Percentiles rank a stretch among this genome's conserved stretches.
Conservation (phyloP, 148 eudicot genomes). For the Diospyros kaki region DNA sequence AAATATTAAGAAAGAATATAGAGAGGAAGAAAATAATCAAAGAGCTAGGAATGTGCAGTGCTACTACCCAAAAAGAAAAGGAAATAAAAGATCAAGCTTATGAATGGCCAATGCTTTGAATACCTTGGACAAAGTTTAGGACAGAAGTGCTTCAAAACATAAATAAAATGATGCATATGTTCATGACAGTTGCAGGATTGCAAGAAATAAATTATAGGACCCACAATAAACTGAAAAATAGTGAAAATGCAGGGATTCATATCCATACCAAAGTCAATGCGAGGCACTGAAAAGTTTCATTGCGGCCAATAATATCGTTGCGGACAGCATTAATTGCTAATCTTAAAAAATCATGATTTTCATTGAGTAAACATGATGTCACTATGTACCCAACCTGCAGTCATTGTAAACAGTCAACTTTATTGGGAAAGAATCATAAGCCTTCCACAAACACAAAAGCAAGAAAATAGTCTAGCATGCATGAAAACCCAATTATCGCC, state of each 20-base stretch:
- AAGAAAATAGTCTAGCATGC: conserved; percentile 1
- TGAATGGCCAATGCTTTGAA: not conserved
- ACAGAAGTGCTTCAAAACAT: conserved; percentile 8
- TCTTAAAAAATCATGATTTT: conserved; percentile 93
- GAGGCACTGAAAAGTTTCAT: conserved; percentile 96
- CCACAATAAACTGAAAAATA: not conserved
- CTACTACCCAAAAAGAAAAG: not conserved
- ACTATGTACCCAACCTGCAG: conserved; percentile 96
- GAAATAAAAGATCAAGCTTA: not conserved
- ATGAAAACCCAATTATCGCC: not conserved
- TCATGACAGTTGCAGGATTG: not conserved
- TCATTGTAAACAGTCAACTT: conserved; percentile 58
- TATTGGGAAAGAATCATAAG: conserved; percentile 28
- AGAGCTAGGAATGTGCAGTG: not conserved
- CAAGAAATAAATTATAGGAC: not conserved
- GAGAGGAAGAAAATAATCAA: not conserved
- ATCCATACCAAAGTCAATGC: conserved; percentile 91
- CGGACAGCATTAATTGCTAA: conserved; percentile 94
- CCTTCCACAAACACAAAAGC: not conserved
- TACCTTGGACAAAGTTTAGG: not conserved
- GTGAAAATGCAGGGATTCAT: conserved; percentile 1
- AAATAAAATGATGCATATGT: not conserved
- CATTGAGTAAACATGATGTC: conserved; percentile 88
- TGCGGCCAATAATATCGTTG: conserved; percentile 95
- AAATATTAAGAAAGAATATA: not conserved